These are phyloP conservation scores for Nicotiana knightiana DNA, from an alignment of 257 asterid genomes.

Conservation along the genomic window DNA sequence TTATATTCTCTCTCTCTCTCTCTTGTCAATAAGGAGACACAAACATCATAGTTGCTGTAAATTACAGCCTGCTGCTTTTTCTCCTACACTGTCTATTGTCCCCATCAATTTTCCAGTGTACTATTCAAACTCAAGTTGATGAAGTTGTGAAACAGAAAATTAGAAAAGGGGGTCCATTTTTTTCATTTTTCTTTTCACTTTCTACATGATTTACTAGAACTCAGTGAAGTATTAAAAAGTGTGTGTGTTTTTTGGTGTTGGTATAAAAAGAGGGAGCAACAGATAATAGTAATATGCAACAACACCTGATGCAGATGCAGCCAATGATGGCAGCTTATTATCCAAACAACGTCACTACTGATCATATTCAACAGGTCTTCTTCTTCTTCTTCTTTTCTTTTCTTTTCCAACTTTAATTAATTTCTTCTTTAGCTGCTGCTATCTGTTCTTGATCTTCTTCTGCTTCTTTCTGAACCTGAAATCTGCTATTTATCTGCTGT, in stretches of 20 bases:
- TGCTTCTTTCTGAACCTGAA: background rate
- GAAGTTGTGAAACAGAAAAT: conserved; percentile 12
- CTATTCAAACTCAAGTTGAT: conserved; percentile 17
- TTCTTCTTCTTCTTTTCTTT: background rate
- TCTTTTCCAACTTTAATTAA: background rate
- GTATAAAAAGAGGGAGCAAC: conserved; percentile 38
- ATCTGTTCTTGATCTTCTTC: background rate
- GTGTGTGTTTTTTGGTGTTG: conserved; percentile 20
- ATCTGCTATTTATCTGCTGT: background rate
- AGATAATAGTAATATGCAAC: conserved; percentile 36
- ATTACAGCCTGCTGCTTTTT: background rate
- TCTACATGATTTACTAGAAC: no score
- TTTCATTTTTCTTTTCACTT: background rate
- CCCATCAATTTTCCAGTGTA: background rate
- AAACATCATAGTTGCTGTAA: background rate
- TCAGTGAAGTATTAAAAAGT: no score
- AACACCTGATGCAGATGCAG: conserved; percentile 99
- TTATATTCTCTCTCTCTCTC: background rate
- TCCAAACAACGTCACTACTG: conserved; percentile 95
- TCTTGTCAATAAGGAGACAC: background rate
- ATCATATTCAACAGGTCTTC: conserved; percentile 92
- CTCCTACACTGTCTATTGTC: conserved; percentile 12
- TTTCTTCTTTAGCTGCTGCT: background rate
- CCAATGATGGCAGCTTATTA: conserved; percentile 99
- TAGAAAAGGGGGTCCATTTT: background rate